Evolutionary conservation across 495 filamentous ascomycete genomes (phyloP), one percentile per base, ranked within the genome.

Genomic region (Penicilliopsis zonata): DNA sequence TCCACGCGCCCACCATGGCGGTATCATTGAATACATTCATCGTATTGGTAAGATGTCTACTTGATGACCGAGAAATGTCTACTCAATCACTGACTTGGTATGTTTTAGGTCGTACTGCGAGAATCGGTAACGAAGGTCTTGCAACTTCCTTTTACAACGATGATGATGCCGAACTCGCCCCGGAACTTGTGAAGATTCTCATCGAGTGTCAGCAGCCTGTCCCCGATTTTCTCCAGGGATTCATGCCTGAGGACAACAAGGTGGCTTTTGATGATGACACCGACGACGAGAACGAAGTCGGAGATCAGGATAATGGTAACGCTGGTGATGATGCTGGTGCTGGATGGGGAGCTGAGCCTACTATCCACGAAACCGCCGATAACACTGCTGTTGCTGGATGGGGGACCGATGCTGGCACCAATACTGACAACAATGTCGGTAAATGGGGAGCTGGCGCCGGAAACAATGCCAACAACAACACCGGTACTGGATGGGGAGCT

Each of bases 11-110:
- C 47, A 62, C 2, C 62, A 84, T 41, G 86, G 85, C n/a, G 90
- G 88, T 3, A 95, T 96, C 28, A 71, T 82, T 31, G 90, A 96
- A 45, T 96, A 98, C 45, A 70, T 81, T 34, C 90, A 98, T 45
- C 82, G 90, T 22, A 98, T 96, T 52, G 88, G 80, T 83, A 67
- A 52, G 68, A n/a, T n/a, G n/a, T n/a, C n/a, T n/a, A n/a, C n/a
- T n/a, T n/a, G n/a, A 5, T 7, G 14, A 16, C 23, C 14, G 4
- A 12, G 13, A 18, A 8, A 17, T 24, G 12, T 9, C 12, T 30
- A 10, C 22, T 9, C 18, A 8, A 15, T n/a, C 17, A 35, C 43
- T 55, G 35, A 9, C n/a, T n/a, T 30, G 25, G 41, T 13, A 6
- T n/a, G 13, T 13, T 12, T 16, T 33, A 86, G 80, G 90, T 30